Base-by-base conservation (phyloP, 257 asterid species). In the Nicotiana sylvestris region DNA sequence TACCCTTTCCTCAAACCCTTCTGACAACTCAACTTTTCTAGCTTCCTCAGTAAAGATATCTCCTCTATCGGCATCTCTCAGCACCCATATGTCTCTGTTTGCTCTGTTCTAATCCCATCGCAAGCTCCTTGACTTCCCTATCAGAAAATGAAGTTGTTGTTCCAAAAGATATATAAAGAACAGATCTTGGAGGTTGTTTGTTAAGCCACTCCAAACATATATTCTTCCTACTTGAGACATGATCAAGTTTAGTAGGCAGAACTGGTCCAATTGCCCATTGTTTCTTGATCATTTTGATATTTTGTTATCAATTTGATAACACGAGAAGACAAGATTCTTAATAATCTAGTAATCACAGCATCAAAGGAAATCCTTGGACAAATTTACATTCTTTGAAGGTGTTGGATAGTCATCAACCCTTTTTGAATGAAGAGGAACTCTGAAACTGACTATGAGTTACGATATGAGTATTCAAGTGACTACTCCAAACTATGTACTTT, bases 361-460 rank as follows among this genome's bases (percentile, higher is more conserved):
- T 62, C 35, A 9, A 25, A 3, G 35, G 12, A 53, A 76, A 51
- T 46, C 60, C 57, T 76, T 37, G 46, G 46, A 6, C 46, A 27
- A 64, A 64, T 64, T 29, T 64, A 12, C 18, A 10, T 64, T 12
- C 37, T 13, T 64, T 64, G 69, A 27, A 10, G 5, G 35, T 27
- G 69, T 64, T 64, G 37, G 46, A 64, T 30, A 27, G 13, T 64
- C 13, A 4, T 64, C 69, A 27, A 64, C 37, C 69, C 68, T 82
- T 82, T 58, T 30, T 30, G 81, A 17, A 79, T 27, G 65, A 82
- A 82, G 57, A 25, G 78, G 66, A 81, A 60, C 56, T 76, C 74
- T 76, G 81, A 86, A 86, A 81, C 87, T 84, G 57, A 86, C 84
- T 77, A 81, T 78, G 69, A 61, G 78, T 66, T 81, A 56, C 81